These are phyloP conservation scores for Hypoxylon sp. DNA, from an alignment of 2,329 filamentous ascomycete species.

Conservation along the genomic window DNA sequence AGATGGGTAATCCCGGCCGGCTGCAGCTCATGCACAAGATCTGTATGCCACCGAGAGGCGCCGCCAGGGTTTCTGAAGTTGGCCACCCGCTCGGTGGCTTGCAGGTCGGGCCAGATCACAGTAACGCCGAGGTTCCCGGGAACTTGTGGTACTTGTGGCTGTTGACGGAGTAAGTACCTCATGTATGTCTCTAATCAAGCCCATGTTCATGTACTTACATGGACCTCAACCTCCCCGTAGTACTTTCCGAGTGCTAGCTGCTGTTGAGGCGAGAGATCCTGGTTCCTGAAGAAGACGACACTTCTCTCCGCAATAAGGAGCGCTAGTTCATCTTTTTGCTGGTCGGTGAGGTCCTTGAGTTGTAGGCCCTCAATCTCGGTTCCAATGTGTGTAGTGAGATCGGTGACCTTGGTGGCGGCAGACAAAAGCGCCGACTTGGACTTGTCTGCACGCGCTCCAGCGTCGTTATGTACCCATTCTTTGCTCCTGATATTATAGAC, in stretches of 20 bases:
- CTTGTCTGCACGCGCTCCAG: slow-evolving; percentile 75
- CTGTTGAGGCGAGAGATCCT: slow-evolving; percentile 73
- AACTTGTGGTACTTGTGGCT: slow-evolving; percentile 80
- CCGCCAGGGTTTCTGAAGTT: slow-evolving; percentile 78
- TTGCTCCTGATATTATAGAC: slow-evolving; percentile 75
- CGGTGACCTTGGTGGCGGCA: slow-evolving; percentile 73
- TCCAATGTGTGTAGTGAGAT: slow-evolving; percentile 74
- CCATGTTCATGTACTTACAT: slow-evolving; percentile 62
- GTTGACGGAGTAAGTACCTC: slow-evolving; percentile 11
- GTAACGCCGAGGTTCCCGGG: slow-evolving; percentile 75
- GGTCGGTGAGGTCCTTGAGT: slow-evolving; percentile 71
- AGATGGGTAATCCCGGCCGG: slow-evolving; percentile 79
- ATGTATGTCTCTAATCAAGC: background rate
- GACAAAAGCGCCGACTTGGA: slow-evolving; percentile 73
- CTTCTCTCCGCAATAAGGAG: slow-evolving; percentile 74
- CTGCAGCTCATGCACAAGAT: slow-evolving; percentile 79
- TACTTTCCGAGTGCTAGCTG: slow-evolving; percentile 74
- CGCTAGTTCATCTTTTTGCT: slow-evolving; percentile 74
- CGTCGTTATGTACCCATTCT: slow-evolving; percentile 70
- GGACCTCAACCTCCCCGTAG: slow-evolving; percentile 77
- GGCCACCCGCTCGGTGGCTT: slow-evolving; percentile 72
- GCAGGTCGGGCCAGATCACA: slow-evolving; percentile 79
- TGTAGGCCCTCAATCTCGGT: slow-evolving; percentile 76
- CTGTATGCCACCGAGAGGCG: slow-evolving; percentile 77
- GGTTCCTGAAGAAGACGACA: slow-evolving; percentile 77